Conservation (phyloP, 768 basidiomycete species). For the Suillus paluster region DNA sequence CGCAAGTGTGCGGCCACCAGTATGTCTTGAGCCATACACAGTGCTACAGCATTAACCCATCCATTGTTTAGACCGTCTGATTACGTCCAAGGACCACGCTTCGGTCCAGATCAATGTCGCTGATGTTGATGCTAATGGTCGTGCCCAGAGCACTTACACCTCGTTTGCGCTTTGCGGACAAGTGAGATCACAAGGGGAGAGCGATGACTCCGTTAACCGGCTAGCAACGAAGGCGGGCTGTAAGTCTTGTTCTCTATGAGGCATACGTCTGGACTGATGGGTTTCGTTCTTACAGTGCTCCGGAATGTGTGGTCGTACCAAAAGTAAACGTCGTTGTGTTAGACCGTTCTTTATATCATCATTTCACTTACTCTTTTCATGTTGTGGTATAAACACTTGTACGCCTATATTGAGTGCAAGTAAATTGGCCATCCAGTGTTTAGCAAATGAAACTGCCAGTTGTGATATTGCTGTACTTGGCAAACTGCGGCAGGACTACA, state of each 20-base stretch:
- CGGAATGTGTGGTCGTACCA: slow-evolving; percentile 95
- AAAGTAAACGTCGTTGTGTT: slow-evolving; percentile 61
- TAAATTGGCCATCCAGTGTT: too few relatives aligned
- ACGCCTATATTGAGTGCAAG: neutral
- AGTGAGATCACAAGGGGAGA: slow-evolving; percentile 93
- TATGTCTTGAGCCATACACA: slow-evolving; percentile 47
- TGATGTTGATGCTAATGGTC: slow-evolving; percentile 91
- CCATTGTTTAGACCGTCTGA: slow-evolving; percentile 78
- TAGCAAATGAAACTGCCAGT: neutral
- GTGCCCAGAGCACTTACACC: slow-evolving; percentile 76
- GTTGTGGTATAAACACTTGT: slow-evolving; percentile 9
- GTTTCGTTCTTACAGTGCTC: slow-evolving; percentile 64
- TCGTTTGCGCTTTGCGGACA: slow-evolving; percentile 95
- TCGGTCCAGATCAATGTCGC: slow-evolving; percentile 95
- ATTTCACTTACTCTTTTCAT: slow-evolving; percentile 11
- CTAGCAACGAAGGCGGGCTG: slow-evolving; percentile 93
- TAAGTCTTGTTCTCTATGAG: slow-evolving; percentile 50
- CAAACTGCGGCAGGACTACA: slow-evolving; percentile 17
- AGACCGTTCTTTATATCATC: slow-evolving; percentile 20
- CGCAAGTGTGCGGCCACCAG: slow-evolving; percentile 99
- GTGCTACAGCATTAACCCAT: slow-evolving; percentile 11
- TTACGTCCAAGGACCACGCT: slow-evolving; percentile 98
- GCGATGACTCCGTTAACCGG: slow-evolving; percentile 95
- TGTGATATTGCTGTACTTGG: slow-evolving; percentile 12
- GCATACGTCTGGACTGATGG: neutral